Evolutionary conservation across 2,329 filamentous ascomycete species (phyloP), one percentile per base, ranked within the genome.

Genomic region (Herpomyces periplanetae): DNA sequence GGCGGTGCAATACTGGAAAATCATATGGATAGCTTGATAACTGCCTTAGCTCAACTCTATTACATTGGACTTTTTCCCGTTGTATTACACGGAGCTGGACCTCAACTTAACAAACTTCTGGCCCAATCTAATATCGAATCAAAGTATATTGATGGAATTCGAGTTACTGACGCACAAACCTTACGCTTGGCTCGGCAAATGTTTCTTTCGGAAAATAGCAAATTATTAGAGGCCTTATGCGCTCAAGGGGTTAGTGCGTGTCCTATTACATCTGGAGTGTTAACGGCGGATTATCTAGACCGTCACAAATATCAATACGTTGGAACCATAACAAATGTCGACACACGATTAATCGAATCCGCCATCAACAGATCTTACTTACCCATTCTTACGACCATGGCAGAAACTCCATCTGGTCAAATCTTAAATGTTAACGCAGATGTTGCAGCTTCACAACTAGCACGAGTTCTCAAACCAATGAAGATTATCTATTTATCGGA

Each of bases 401-500:
- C 75, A 5, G 75, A 91, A 47, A 73, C 65, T 10, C 50, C 59
- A 17, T 71, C 87, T 26, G 80, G 80, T 5, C 69, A 75, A 38
- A 59, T 91, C 19, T 50, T 96, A 26, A 96, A 96, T 34, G 80
- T 96, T 37, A 96, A 96, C 33, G 80, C 80, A 13, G 80, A 96
- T 39, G 75, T 88, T 25, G 75, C 75, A 13, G 80, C 80, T 12
- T 73, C 73, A 27, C 75, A 88, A 43, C 49, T 96, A 24, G 75
- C 80, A 10, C 60, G 68, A 24, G 57, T 65, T 22, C 47, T 96
- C 20, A 61, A 91, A 40, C 80, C 80, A 11, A 45, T 91, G 31
- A 96, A 96, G 55, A 75, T 91, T 25, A 73, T 96, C 24, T 96
- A 88, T 37, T 50, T 91, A n/a, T 84, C 71, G 3, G 80, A 96